Percentiles rank a stretch among this genome's conserved stretches.
phyloP scores from a whole-genome alignment of 305 asterid genomes.

The Fraxinus greggii region DNA sequence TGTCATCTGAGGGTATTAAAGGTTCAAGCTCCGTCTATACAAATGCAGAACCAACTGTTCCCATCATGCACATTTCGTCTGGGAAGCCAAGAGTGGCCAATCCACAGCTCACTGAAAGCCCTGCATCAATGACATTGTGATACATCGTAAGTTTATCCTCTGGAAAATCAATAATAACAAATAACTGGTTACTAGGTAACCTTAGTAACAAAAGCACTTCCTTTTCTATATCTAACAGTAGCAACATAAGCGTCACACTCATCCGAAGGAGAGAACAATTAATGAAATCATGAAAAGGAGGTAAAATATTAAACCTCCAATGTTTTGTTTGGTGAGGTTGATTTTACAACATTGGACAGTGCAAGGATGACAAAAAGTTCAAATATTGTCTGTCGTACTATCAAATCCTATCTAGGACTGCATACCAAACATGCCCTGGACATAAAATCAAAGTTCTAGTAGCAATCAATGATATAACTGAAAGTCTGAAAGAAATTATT shows the following conservation, averaged over 20 bases:
- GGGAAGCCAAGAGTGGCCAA: conserved; percentile 79
- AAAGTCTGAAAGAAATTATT: too few relatives aligned
- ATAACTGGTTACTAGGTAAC: neutral
- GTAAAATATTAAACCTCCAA: too few relatives aligned
- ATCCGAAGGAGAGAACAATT: too few relatives aligned
- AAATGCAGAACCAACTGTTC: conserved; percentile 81
- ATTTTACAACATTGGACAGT: neutral
- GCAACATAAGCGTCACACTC: too few relatives aligned
- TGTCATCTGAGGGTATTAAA: conserved; percentile 57
- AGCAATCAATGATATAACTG: neutral
- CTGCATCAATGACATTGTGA: conserved; percentile 36
- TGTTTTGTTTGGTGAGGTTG: neutral
- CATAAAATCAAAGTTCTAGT: neutral
- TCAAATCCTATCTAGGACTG: neutral
- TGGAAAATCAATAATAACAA: neutral
- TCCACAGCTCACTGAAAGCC: conserved; percentile 93
- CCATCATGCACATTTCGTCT: conserved; percentile 81
- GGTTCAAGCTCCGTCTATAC: conserved; percentile 54
- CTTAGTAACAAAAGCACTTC: too few relatives aligned
- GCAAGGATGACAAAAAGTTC: neutral
- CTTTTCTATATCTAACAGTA: too few relatives aligned
- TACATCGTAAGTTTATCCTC: neutral
- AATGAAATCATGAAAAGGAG: too few relatives aligned
- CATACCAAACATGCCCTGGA: neutral
- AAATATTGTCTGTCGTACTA: neutral